Evolutionary conservation across 148 eudicot species (phyloP).

Genomic region (Chenopodium suecicum): DNA sequence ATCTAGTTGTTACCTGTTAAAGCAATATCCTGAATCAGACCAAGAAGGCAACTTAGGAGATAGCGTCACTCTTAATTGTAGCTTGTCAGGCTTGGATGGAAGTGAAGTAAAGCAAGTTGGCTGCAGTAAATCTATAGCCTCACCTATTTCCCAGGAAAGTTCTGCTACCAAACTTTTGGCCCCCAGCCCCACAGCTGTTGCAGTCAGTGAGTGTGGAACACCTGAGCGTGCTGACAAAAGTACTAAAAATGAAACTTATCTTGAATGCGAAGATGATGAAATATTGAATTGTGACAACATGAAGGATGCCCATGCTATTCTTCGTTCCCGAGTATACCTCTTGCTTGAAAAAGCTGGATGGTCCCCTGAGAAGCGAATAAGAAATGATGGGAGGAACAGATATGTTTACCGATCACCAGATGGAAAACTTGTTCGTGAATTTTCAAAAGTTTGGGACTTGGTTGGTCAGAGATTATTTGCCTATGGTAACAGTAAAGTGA

Average conservation of each 20-base stretch:
- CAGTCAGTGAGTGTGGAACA: slow-evolving; percentile 31
- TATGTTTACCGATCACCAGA: slow-evolving; percentile 64
- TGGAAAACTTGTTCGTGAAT: slow-evolving; percentile 70
- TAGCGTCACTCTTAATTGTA: slow-evolving; percentile 25
- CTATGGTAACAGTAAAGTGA: slow-evolving; percentile 29
- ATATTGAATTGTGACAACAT: slow-evolving; percentile 36
- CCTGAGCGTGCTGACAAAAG: slow-evolving; percentile 31
- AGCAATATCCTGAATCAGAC: slow-evolving; percentile 35
- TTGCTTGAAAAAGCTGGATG: slow-evolving; percentile 75
- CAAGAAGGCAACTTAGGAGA: slow-evolving; percentile 29
- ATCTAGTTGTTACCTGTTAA: slow-evolving; percentile 63
- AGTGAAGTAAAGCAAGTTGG: slow-evolving; percentile 52
- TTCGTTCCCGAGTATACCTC: slow-evolving; percentile 55
- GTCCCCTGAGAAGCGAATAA: slow-evolving; percentile 65
- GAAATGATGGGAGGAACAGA: slow-evolving; percentile 51
- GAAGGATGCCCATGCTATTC: slow-evolving; percentile 65
- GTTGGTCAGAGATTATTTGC: slow-evolving; percentile 61
- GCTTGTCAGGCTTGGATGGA: slow-evolving; percentile 44
- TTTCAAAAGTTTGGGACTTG: slow-evolving; percentile 69
- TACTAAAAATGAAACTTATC: slow-evolving; percentile 36
- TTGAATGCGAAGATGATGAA: slow-evolving; percentile 39
- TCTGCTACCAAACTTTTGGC: slow-evolving; percentile 53
- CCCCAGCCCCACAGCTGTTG: slow-evolving; percentile 28
- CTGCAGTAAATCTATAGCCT: slow-evolving; percentile 49
- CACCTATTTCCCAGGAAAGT: slow-evolving; percentile 86